Evolutionary conservation across 2,329 filamentous ascomycete genomes (phyloP).

Genomic region (Calonectria pauciramosa): DNA sequence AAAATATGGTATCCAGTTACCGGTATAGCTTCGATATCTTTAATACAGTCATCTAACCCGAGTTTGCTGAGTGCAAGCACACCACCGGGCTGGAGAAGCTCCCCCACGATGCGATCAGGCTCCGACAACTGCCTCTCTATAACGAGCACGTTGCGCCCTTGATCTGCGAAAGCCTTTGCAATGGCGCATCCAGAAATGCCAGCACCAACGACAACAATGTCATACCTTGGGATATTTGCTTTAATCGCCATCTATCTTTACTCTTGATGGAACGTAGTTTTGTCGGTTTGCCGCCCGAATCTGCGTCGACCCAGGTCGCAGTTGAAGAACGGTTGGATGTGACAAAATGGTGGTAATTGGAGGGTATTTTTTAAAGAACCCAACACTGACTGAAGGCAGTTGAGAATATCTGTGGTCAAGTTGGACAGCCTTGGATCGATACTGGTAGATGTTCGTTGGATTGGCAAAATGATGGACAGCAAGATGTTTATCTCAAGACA

Average conservation of each 20-base stretch:
- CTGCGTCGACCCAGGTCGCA: no score
- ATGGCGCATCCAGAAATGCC: background rate
- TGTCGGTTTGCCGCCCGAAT: no score
- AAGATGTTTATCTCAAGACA: background rate
- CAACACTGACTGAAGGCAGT: background rate
- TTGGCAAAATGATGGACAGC: background rate
- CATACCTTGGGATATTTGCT: background rate
- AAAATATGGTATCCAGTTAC: background rate
- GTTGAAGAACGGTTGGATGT: no score
- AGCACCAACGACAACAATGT: background rate
- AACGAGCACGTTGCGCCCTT: background rate
- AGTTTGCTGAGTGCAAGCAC: background rate
- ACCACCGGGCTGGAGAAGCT: background rate
- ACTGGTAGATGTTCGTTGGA: background rate
- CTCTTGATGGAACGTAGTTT: no score
- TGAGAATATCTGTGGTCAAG: background rate
- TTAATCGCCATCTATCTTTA: background rate
- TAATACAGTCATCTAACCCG: background rate
- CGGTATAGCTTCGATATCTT: background rate
- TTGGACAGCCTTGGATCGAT: background rate
- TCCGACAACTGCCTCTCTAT: background rate
- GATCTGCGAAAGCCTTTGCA: background rate
- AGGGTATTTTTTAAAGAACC: no score
- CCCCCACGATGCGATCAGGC: background rate
- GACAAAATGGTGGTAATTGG: no score